Base-by-base conservation (phyloP, 2,329 filamentous ascomycete species). In the Aureobasidium mangrovei region DNA sequence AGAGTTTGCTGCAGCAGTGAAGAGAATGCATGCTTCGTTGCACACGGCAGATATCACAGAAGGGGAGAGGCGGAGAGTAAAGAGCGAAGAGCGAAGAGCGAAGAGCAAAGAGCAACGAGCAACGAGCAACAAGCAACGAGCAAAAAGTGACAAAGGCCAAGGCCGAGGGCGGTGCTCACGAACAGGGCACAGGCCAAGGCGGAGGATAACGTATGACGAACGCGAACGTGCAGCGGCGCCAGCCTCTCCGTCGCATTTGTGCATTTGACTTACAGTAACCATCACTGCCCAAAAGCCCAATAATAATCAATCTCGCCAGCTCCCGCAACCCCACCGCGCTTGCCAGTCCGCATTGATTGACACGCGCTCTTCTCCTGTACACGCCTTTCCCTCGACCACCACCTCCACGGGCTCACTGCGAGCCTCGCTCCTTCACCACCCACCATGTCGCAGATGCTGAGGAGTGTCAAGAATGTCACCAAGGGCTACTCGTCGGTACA, bases 391-490 rank as follows among this genome's bases (percentile, higher is more conserved):
- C 52, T 41, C 12, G 12, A 10, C 7, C 33, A 35, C 24, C 49
- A 38, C 27, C 43, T 18, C 18, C 32, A 28, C 28, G 24, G n/a
- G 39, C 39, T 32, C 52, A 26, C 44, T 24, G 28, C 44, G 42
- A 52, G 39, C 47, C 47, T 18, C 31, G 35, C 12, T 35, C 24
- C 18, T 18, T 18, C 6, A 52, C 47, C 47, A 18, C 39, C 46
- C 49, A 51, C 67, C 59, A 98, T 98, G 93, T 96, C 91, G 57
- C 94, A 94, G 75, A 90, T 97, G 70, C 89, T 97, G 69, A 83
- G 93, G 73, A 95, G 88, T 70, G 91, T 97, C 67, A 97, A 96
- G 77, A 98, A 97, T 78, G 91, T 98, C 73, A 97, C 93, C 71
- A 98, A 97, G 77, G 93, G 93, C 64, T 98, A 98, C 70, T 96